Conservation (phyloP, 225 moss, liverwort and hornwort genomes). For the Physcomitrellopsis africana region DNA sequence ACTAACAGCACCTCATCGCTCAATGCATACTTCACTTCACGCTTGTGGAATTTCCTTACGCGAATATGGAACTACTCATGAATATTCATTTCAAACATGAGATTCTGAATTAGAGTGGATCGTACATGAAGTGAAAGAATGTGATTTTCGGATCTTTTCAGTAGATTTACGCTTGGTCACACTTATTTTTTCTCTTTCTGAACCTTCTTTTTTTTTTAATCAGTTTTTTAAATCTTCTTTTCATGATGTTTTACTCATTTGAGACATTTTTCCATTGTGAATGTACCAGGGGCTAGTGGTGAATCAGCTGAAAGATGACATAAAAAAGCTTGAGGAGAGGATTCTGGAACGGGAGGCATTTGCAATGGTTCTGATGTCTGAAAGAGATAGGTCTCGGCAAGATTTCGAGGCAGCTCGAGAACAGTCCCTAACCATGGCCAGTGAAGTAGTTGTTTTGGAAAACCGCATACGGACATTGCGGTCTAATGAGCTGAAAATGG, state of each 20-base stretch:
- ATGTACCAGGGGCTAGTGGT: constrained; percentile 71
- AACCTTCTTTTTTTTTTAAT: background rate
- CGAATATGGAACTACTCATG: constrained; percentile 1
- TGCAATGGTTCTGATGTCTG: constrained; percentile 61
- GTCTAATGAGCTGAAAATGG: constrained; percentile 83
- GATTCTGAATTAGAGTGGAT: constrained; percentile 13
- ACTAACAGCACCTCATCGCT: background rate
- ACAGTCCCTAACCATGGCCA: constrained; percentile 84
- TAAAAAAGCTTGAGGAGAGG: constrained; percentile 63
- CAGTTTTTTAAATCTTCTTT: background rate
- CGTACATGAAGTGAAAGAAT: background rate
- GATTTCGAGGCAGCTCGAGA: constrained; percentile 77
- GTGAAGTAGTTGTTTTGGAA: constrained; percentile 88
- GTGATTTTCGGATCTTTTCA: too few species aligned
- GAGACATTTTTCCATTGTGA: constrained; percentile 20
- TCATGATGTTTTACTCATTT: constrained; percentile 17
- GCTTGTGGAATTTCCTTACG: constrained; percentile 1
- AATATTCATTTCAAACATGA: background rate
- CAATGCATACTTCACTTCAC: background rate
- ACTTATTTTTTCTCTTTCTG: background rate
- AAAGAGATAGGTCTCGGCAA: constrained; percentile 83
- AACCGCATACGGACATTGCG: constrained; percentile 77
- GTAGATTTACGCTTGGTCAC: constrained; percentile 17
- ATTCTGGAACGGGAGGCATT: constrained; percentile 72
- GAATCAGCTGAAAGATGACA: constrained; percentile 79